Base-by-base conservation (phyloP, 75 land plant species). In the Cunninghamia lanceolata region DNA sequence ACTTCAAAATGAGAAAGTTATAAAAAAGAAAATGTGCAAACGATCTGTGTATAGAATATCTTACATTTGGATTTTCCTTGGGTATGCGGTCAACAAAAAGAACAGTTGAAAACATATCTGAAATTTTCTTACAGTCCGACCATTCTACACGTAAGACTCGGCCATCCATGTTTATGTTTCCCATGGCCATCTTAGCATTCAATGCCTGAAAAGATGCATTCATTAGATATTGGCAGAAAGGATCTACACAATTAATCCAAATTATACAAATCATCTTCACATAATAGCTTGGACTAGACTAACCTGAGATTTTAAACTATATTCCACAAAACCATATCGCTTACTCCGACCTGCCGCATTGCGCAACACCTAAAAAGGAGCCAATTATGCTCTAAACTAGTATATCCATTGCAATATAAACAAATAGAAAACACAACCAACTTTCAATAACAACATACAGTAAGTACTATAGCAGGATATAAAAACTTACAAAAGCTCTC, bases 251-350 rank as follows among this genome's bases (percentile, higher is more conserved):
- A 82, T 47, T 25, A 46, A 84, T 28, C n/a, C 36, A 38, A 19
- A 25, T 28, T 15, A 63, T 32, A 45, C 2, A 36, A 84, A 39
- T n/a, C 47, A 84, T 16, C 50, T 50, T 36, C 36, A 38, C 34
- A 21, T 25, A 9, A 36, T 38, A 82, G 83, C 35, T 40, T 42
- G 77, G 32, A 25, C 30, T 30, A 63, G 45, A 52, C n/a, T n/a
- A 11, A 87, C 88, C 86, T 88, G 88, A 46, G 83, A 88, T 85
- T 88, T 88, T 59, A 88, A 86, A 30, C 88, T 88, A 78, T 88
- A 88, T 36, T 88, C 88, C 43, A 88, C 86, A 88, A 88, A 88
- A 32, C 88, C 88, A 85, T 88, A 88, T n/a, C 88, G 21, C 52
- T 88, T 88, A 77, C 88, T 88, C 43, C 34, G 40, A 19, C 88